Percentiles rank a stretch among this genome's conserved stretches.
Evolutionary conservation across 2,329 filamentous ascomycete species (phyloP).

Genomic region (Lasiodiplodia theobromae): DNA sequence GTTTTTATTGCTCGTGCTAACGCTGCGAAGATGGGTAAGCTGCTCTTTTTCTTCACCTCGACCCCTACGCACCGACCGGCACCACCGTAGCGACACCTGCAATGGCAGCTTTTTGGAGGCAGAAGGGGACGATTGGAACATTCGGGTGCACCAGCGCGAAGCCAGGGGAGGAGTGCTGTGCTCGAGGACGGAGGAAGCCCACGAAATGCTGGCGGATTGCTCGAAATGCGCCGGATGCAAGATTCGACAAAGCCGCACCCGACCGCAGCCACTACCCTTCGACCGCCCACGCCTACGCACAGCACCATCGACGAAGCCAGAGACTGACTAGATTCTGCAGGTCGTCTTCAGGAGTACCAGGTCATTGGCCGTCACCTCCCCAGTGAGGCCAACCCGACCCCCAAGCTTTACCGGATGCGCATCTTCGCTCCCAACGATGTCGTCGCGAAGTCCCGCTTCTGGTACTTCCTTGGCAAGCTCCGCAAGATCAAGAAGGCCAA

Average conservation of each 20-base stretch:
- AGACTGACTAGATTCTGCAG: slow-evolving; percentile 57
- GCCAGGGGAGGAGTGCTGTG: background rate
- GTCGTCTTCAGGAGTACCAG: slow-evolving; percentile 99
- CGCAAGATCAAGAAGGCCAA: slow-evolving; percentile 99
- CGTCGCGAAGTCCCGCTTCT: slow-evolving; percentile 99
- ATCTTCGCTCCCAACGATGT: slow-evolving; percentile 98
- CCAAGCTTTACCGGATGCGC: slow-evolving; percentile 99
- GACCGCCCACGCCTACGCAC: background rate
- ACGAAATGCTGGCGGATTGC: background rate
- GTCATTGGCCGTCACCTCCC: slow-evolving; percentile 99
- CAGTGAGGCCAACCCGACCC: slow-evolving; percentile 94
- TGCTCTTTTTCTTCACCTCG: slow-evolving; percentile 8
- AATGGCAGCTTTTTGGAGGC: slow-evolving; percentile 20
- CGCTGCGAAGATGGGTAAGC: slow-evolving; percentile 33
- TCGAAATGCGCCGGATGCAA: slow-evolving; percentile 4
- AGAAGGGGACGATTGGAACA: background rate
- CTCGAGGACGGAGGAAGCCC: slow-evolving; percentile 1
- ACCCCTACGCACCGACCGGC: slow-evolving; percentile 16
- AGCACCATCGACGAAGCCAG: background rate
- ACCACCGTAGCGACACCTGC: slow-evolving; percentile 12
- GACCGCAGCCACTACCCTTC: background rate
- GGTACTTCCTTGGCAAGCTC: slow-evolving; percentile 99
- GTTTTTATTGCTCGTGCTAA: slow-evolving; percentile 24
- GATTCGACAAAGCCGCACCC: background rate
- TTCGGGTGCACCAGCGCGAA: background rate